phyloP scores from a whole-genome alignment of 352 stramenopile genomes.

The Globisporangium echinulatum region DNA sequence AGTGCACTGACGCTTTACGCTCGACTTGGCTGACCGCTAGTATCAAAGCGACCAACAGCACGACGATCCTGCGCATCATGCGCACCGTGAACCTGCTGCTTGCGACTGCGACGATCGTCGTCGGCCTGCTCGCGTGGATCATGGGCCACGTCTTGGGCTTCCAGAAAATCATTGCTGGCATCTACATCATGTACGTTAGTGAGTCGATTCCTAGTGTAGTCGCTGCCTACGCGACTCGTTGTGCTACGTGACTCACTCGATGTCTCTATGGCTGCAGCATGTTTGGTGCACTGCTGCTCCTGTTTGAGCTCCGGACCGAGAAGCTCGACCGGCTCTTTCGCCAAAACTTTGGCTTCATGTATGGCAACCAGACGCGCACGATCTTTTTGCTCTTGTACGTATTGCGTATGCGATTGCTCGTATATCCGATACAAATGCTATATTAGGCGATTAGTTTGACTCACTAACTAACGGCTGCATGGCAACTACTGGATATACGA shows the following conservation, averaged over 20 bases:
- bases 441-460: background rate
- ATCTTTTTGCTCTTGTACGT: slow-evolving; percentile 86
- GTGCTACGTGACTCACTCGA: background rate
- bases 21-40: slow-evolving; percentile 4
- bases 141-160: slow-evolving; percentile 71
- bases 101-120: slow-evolving; percentile 58
- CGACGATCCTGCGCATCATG: slow-evolving; percentile 80
- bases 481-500: background rate
- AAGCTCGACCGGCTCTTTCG: slow-evolving; percentile 75
- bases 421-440: background rate
- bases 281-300: slow-evolving; percentile 71
- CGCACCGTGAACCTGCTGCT: slow-evolving; percentile 71
- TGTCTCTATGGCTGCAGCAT: slow-evolving; percentile 30
- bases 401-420: background rate
- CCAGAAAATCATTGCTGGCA: slow-evolving; percentile 77
- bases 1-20: no score
- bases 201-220: no score
- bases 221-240: background rate
- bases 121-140: slow-evolving; percentile 72
- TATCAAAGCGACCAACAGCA: slow-evolving; percentile 80
- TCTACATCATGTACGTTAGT: slow-evolving; percentile 80
- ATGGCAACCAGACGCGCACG: slow-evolving; percentile 84
- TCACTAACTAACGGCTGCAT: background rate
- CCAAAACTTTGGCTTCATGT: slow-evolving; percentile 88
- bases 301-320: slow-evolving; percentile 81